Conservation (phyloP, 1,139 yeast genomes). For the Blastobotrys ciferrii region DNA sequence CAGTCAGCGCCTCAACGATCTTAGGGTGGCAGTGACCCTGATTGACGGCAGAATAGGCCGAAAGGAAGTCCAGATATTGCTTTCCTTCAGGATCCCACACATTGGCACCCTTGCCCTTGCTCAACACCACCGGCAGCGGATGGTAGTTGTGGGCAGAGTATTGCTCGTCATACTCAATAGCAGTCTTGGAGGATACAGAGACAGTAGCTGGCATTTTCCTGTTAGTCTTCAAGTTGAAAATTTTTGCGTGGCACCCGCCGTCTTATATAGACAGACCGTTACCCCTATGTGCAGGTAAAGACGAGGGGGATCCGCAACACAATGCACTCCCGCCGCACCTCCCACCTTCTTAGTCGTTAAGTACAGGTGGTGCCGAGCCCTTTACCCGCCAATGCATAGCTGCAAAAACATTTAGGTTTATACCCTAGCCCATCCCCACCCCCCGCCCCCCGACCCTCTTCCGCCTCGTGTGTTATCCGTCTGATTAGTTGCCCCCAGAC, state of each 20-base stretch:
- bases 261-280: neutral
- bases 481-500: too few relatives aligned
- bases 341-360: neutral
- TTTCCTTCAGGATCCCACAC: slow-evolving; percentile 97
- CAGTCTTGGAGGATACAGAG: slow-evolving; percentile 63
- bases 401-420: neutral
- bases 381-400: neutral
- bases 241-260: slow-evolving; percentile 4
- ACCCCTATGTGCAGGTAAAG: slow-evolving; percentile 5
- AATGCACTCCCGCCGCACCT: neutral
- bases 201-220: slow-evolving; percentile 24
- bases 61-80: slow-evolving; percentile 67
- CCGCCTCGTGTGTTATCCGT: too few relatives aligned
- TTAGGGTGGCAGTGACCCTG: slow-evolving; percentile 98
- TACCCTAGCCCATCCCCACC: neutral
- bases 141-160: slow-evolving; percentile 97
- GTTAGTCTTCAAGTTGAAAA: slow-evolving; percentile 6
- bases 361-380: neutral
- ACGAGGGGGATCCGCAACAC: neutral
- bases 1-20: slow-evolving; percentile 77
- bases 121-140: slow-evolving; percentile 92
- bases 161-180: slow-evolving; percentile 66
- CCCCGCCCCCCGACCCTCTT: too few relatives aligned
- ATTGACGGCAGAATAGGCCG: slow-evolving; percentile 95
- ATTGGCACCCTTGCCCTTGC: slow-evolving; percentile 83